Conservation (phyloP, 1,284 basidiomycete genomes). For the Amylostereum areolatum region DNA sequence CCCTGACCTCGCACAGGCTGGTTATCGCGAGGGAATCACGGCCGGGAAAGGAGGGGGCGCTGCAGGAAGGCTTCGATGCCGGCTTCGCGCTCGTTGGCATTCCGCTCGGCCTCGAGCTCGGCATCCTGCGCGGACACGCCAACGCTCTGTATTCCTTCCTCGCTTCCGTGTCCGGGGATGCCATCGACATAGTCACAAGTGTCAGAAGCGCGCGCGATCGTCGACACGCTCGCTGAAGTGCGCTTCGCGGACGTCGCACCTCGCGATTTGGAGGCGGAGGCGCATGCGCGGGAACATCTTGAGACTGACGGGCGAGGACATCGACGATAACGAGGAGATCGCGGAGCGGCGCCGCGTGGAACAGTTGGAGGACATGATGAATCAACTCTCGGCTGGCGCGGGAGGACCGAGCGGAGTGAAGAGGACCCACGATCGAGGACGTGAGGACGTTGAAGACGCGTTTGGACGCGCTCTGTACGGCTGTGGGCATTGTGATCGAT, state of each 20-base stretch:
- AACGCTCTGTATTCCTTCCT: conserved; percentile 56
- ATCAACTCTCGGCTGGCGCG: conserved; percentile 31
- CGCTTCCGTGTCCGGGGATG: too few species aligned
- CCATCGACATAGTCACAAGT: too few species aligned
- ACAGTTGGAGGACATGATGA: conserved; percentile 50
- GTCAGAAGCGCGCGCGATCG: conserved; percentile 46
- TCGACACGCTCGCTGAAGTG: conserved; percentile 45
- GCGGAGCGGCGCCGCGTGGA: conserved; percentile 44
- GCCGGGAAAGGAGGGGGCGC: conserved; percentile 74
- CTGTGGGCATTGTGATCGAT: conserved; percentile 26
- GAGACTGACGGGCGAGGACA: conserved; percentile 26
- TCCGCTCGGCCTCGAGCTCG: conserved; percentile 69
- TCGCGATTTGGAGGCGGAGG: conserved; percentile 64
- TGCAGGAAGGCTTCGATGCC: conserved; percentile 78
- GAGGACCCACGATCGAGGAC: conserved; percentile 38
- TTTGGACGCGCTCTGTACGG: conserved; percentile 28
- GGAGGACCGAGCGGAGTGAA: conserved; percentile 9
- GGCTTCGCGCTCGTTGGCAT: conserved; percentile 71
- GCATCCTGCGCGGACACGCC: conserved; percentile 61
- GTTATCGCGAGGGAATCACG: conserved; percentile 84
- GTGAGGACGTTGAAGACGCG: conserved; percentile 34
- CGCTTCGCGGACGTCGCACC: conserved; percentile 64
- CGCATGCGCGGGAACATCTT: conserved; percentile 62
- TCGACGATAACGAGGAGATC: conserved; percentile 35
- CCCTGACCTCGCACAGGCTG: conserved; percentile 45